phyloP scores from a whole-genome alignment of 768 basidiomycete genomes.

The Tricholomella constricta region DNA sequence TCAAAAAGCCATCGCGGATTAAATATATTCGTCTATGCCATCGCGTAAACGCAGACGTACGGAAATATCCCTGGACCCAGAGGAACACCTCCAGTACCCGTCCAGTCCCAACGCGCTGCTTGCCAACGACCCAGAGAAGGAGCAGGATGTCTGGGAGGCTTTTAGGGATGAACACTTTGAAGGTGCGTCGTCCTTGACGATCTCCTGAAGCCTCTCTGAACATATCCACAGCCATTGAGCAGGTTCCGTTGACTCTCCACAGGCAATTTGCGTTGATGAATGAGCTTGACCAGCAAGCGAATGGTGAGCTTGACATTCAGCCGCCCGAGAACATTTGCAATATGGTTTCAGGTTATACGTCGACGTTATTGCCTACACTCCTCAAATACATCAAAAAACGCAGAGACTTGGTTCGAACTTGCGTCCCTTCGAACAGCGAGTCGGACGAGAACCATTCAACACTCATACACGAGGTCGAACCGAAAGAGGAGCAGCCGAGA shows the following conservation, averaged over 20 bases:
- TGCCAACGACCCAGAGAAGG: conserved; percentile 42
- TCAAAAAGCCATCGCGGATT: too few relatives aligned
- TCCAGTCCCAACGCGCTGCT: conserved; percentile 3
- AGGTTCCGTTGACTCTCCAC: conserved; percentile 74
- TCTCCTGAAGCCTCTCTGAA: not conserved
- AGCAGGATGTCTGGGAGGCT: conserved; percentile 69
- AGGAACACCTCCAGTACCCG: conserved; percentile 17
- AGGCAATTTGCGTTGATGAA: conserved; percentile 69
- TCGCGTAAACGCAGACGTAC: conserved; percentile 52
- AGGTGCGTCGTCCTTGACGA: conserved; percentile 41
- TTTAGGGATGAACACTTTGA: conserved; percentile 82
- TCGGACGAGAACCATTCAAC: conserved; percentile 2
- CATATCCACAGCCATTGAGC: conserved; percentile 63
- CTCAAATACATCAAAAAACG: conserved; percentile 46
- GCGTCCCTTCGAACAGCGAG: not conserved
- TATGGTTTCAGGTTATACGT: conserved; percentile 35
- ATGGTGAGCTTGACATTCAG: conserved; percentile 41
- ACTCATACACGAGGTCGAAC: not conserved
- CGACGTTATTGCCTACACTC: conserved; percentile 45
- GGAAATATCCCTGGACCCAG: conserved; percentile 37
- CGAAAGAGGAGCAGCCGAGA: not conserved
- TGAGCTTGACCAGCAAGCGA: conserved; percentile 71
- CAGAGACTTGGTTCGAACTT: not conserved
- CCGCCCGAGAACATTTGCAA: conserved; percentile 1
- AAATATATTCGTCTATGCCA: conserved; percentile 31